Base-by-base conservation (phyloP, 1,284 basidiomycete genomes). In the Sporisorium exsertum region DNA sequence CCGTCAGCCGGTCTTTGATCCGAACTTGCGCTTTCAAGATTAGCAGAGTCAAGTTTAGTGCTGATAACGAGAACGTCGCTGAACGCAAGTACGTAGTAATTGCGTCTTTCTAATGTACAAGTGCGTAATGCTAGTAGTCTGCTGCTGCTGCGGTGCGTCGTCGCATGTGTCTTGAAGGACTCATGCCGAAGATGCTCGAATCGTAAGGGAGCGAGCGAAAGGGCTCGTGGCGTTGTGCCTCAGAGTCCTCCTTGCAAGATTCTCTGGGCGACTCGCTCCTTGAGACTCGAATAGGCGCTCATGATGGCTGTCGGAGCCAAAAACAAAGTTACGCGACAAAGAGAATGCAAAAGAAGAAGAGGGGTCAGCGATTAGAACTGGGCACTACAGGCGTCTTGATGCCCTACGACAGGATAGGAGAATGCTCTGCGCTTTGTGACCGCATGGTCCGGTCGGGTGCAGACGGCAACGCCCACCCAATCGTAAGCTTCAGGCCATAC, bases 281-380 rank as follows among this genome's bases (percentile, higher is more conserved):
- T 81, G 54, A 85, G 77, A 43, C 67, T 84, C 55, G 84, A 81
- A 54, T 85, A 86, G 27, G 84, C 84, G 58, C 81, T 85, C 82
- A 85, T 81, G 69, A 86, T 78, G 6, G 84, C 82, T 84, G 75
- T 35, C 26, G 22, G 15, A 10, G 37, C 3, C n/a, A 22, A 45
- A 24, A 10, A 27, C n/a, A 43, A 6, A n/a, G n/a, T n/a, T 10
- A 20, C n/a, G 9, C 26, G 27, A 12, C 18, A 33, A 27, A 37
- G 22, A 49, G 6, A 15, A 40, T 2, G 22, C 4, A 33, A 16
- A 26, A 18, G 40, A 27, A 7, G 18, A 32, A 35, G n/a, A 9
- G 27, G 5, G 5, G 94, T 96, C 51, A 62, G 57, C 33, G 24
- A 26, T 33, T 5, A 27, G 49, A 33, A 33, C 2, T 12, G 16